These are phyloP conservation scores for Coleophoma eucalyptorum DNA, from an alignment of 2,329 filamentous ascomycete species.

Conservation along the genomic window DNA sequence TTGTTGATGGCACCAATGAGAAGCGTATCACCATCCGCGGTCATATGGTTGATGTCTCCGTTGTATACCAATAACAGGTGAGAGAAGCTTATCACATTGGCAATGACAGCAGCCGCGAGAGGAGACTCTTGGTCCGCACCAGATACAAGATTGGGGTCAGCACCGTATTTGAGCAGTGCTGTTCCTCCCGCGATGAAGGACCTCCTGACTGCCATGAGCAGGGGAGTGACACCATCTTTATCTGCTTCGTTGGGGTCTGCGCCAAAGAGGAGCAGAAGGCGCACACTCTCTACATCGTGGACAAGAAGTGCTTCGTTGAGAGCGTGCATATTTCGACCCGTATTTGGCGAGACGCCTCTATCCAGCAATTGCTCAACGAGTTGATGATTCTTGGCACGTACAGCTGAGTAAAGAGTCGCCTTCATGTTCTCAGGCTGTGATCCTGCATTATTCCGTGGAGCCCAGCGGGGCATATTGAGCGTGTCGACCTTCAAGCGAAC, in stretches of 20 bases:
- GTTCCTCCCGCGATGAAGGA: conserved; percentile 53
- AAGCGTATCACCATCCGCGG: conserved; percentile 54
- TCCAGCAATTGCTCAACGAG: conserved; percentile 54
- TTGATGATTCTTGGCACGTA: conserved; percentile 53
- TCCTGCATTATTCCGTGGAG: conserved; percentile 40
- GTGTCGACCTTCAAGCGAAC: conserved; percentile 48
- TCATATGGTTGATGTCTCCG: conserved; percentile 50
- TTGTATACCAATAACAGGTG: conserved; percentile 60
- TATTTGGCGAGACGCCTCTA: conserved; percentile 50
- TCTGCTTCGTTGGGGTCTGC: conserved; percentile 52
- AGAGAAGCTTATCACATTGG: conserved; percentile 51
- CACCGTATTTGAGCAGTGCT: conserved; percentile 61
- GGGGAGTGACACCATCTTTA: conserved; percentile 44
- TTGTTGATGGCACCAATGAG: conserved; percentile 58
- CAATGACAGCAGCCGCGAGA: conserved; percentile 44
- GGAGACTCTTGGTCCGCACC: conserved; percentile 51
- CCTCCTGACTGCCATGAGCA: conserved; percentile 46
- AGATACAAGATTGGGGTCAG: conserved; percentile 49
- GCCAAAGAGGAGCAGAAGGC: conserved; percentile 52
- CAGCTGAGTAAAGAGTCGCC: conserved; percentile 46
- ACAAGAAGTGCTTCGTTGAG: conserved; percentile 49
- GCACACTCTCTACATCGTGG: conserved; percentile 49
- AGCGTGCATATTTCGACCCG: conserved; percentile 39
- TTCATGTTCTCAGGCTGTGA: conserved; percentile 40
- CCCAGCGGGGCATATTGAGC: conserved; percentile 46